These are phyloP conservation scores for Podila epicladia DNA, from an alignment of 192 early-diverging fungal genomes.

Conservation along the genomic window DNA sequence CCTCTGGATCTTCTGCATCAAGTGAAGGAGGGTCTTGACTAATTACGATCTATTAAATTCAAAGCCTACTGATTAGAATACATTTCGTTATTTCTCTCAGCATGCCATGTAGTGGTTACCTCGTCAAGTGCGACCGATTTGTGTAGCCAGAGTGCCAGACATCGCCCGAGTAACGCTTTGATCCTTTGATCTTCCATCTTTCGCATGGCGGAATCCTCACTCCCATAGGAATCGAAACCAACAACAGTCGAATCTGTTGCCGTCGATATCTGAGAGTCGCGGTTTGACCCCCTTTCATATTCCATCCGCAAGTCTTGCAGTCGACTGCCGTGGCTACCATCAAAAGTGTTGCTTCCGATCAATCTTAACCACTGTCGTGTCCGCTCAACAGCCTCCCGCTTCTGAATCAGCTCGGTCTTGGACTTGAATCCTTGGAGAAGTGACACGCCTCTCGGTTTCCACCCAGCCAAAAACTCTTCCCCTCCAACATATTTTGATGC, in stretches of 20 bases:
- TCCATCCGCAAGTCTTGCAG: not conserved
- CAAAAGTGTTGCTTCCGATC: not conserved
- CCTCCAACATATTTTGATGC: constrained; percentile 76
- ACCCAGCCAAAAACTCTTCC: constrained; percentile 71
- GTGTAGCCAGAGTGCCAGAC: constrained; percentile 13
- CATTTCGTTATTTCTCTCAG: not conserved
- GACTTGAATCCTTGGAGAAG: constrained; percentile 67
- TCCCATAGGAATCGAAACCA: constrained; percentile 6
- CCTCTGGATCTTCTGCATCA: constrained; percentile 25
- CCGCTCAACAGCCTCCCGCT: constrained; percentile 47
- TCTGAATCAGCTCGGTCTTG: constrained; percentile 44
- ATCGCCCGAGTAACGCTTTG: not conserved
- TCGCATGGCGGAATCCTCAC: not conserved
- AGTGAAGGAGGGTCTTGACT: constrained; percentile 38
- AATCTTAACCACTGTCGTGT: constrained; percentile 56
- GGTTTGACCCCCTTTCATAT: not conserved
- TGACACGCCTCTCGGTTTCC: constrained; percentile 77
- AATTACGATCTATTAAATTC: constrained; percentile 11
- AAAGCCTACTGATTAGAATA: not conserved
- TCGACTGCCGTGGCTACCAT: not conserved
- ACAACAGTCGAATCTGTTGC: constrained; percentile 1
- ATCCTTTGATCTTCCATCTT: not conserved
- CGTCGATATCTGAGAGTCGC: constrained; percentile 2
- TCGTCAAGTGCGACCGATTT: constrained; percentile 22
- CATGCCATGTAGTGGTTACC: constrained; percentile 2